Percentiles rank a stretch among this genome's conserved stretches.
phyloP scores from a whole-genome alignment of 1,284 basidiomycete species.

The Moniliophthora roreri region DNA sequence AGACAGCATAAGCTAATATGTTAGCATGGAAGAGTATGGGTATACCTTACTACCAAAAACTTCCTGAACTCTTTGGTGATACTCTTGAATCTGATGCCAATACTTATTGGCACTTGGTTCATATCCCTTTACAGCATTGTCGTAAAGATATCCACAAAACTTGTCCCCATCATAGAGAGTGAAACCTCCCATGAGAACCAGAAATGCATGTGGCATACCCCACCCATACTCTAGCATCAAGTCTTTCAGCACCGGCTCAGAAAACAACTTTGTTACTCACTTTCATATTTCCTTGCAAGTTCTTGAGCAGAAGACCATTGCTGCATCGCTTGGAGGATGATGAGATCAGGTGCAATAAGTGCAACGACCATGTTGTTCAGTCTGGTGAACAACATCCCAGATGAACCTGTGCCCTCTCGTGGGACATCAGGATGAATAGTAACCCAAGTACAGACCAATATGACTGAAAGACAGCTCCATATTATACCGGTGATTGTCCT shows the following conservation, averaged over 20 bases:
- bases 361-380: slow-evolving; percentile 24
- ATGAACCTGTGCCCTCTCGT: slow-evolving; percentile 1
- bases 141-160: neutral
- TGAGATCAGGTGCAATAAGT: slow-evolving; percentile 30
- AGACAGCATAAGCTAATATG: too few relatives aligned
- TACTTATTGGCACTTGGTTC: slow-evolving; percentile 8
- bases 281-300: slow-evolving; percentile 10
- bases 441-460: slow-evolving; percentile 34
- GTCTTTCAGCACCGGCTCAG: neutral
- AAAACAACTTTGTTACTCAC: neutral
- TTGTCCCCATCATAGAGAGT: neutral
- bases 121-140: slow-evolving; percentile 3
- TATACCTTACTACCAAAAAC: too few relatives aligned
- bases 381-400: neutral
- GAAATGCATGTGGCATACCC: neutral
- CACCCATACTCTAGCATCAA: slow-evolving; percentile 1
- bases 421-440: slow-evolving; percentile 36
- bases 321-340: slow-evolving; percentile 27
- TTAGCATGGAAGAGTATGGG: too few relatives aligned
- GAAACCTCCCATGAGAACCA: neutral
- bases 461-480: slow-evolving; percentile 31
- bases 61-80: too few relatives aligned
- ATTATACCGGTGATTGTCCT: slow-evolving; percentile 20
- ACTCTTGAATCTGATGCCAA: slow-evolving; percentile 5
- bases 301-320: slow-evolving; percentile 25